Evolutionary conservation across 2,329 filamentous ascomycete species (phyloP).

Genomic region (Xylaria multiplex): DNA sequence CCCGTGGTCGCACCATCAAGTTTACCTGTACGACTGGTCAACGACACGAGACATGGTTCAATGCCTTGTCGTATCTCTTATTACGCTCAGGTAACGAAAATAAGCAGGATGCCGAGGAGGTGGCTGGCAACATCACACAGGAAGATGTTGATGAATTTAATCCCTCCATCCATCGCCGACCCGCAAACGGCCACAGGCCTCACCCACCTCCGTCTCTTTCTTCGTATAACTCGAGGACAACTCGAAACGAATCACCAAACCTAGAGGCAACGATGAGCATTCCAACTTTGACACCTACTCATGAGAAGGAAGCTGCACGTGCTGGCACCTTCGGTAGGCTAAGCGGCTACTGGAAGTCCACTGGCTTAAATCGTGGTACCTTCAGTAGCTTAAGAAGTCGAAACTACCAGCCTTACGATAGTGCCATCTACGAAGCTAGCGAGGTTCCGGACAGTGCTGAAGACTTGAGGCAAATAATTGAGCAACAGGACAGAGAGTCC

Average conservation of each 20-base stretch:
- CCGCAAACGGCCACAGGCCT: slow-evolving; percentile 58
- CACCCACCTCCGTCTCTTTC: slow-evolving; percentile 74
- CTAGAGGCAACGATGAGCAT: slow-evolving; percentile 61
- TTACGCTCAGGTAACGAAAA: slow-evolving; percentile 76
- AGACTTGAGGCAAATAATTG: slow-evolving; percentile 81
- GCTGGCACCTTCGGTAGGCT: slow-evolving; percentile 65
- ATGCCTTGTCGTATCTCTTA: slow-evolving; percentile 91
- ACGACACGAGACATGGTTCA: slow-evolving; percentile 98
- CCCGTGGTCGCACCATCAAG: slow-evolving; percentile 87
- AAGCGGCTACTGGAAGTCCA: slow-evolving; percentile 68
- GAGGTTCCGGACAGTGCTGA: slow-evolving; percentile 81
- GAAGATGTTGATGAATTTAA: slow-evolving; percentile 85
- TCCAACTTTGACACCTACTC: slow-evolving; percentile 66
- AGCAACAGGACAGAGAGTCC: slow-evolving; percentile 78
- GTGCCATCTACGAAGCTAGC: slow-evolving; percentile 68
- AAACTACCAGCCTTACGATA: slow-evolving; percentile 56
- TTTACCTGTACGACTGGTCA: slow-evolving; percentile 95
- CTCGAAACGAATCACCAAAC: slow-evolving; percentile 71
- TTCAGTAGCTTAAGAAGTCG: slow-evolving; percentile 66
- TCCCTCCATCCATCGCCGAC: slow-evolving; percentile 61
- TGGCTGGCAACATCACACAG: slow-evolving; percentile 65
- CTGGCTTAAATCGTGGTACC: slow-evolving; percentile 56
- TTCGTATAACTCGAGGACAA: slow-evolving; percentile 81
- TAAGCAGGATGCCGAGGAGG: slow-evolving; percentile 69
- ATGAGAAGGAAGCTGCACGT: slow-evolving; percentile 51